Percentiles rank a stretch among this genome's conserved stretches.
These are phyloP conservation scores for Colletotrichum sp. DNA, from an alignment of 2,329 filamentous ascomycete species.

Conservation along the genomic window DNA sequence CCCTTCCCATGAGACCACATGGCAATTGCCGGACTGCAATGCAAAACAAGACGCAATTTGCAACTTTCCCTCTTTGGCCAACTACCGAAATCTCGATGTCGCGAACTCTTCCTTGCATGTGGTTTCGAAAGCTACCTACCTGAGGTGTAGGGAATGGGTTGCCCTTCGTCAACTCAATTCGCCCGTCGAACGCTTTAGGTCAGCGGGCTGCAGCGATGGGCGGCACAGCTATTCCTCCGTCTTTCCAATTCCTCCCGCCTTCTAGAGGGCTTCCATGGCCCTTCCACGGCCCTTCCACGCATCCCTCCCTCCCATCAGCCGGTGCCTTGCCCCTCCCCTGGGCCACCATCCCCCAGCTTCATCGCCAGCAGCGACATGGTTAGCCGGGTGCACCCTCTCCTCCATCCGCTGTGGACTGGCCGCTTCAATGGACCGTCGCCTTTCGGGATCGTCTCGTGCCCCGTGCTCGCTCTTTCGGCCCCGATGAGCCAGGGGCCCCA, in stretches of 20 bases:
- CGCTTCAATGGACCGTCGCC: neutral
- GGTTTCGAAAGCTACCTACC: neutral
- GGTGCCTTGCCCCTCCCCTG: neutral
- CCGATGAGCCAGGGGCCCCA: constrained; percentile 9
- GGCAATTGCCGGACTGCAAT: neutral
- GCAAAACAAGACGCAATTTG: neutral
- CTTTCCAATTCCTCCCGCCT: neutral
- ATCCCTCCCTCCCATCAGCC: neutral
- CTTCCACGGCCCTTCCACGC: constrained; percentile 10
- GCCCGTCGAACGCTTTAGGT: neutral
- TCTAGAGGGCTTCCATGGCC: constrained; percentile 6
- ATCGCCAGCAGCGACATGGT: neutral
- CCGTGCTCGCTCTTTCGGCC: neutral
- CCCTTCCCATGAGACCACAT: neutral
- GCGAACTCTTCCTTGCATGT: neutral
- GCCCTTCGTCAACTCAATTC: neutral
- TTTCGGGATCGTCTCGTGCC: neutral
- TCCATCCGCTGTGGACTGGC: constrained; percentile 7
- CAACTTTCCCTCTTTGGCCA: neutral
- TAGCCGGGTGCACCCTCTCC: constrained; percentile 12
- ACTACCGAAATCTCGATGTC: neutral
- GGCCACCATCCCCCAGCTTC: constrained; percentile 2
- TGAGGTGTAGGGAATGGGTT: neutral
- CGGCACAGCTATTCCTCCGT: neutral
- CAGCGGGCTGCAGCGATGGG: neutral